Percentiles rank a stretch among this genome's conserved stretches.
Conservation (phyloP, 192 early-diverging fungal genomes). For the Podila epicladia region DNA sequence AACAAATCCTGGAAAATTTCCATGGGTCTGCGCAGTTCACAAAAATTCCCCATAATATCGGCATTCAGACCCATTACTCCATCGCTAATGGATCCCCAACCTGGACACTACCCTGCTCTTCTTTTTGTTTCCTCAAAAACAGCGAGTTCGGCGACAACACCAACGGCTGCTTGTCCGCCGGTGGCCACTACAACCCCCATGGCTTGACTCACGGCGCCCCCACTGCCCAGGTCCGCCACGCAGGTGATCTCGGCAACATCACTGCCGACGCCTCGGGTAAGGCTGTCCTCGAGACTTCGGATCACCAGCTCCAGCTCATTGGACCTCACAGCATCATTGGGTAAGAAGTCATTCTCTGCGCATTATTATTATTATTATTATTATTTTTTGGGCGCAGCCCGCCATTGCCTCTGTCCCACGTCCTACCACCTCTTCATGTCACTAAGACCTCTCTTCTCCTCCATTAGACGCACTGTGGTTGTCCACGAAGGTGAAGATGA, state of each 20-base stretch:
- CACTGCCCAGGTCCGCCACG: slow-evolving; percentile 73
- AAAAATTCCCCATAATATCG: too few relatives aligned
- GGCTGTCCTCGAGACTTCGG: slow-evolving; percentile 61
- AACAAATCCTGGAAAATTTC: too few relatives aligned
- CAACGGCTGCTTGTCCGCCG: slow-evolving; percentile 88
- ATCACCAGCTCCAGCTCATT: slow-evolving; percentile 75
- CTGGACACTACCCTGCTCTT: too few relatives aligned
- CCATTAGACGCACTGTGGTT: slow-evolving; percentile 77
- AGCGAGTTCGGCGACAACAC: slow-evolving; percentile 84
- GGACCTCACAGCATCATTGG: slow-evolving; percentile 82
- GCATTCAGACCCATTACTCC: too few relatives aligned
- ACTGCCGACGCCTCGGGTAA: slow-evolving; percentile 63
- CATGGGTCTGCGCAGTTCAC: too few relatives aligned
- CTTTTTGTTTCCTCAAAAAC: neutral
- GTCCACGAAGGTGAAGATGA: slow-evolving; percentile 89
- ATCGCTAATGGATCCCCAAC: too few relatives aligned
- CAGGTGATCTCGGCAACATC: slow-evolving; percentile 93
- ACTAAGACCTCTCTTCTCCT: neutral
- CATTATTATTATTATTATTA: too few relatives aligned
- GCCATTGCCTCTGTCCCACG: too few relatives aligned
- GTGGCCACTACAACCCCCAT: slow-evolving; percentile 88
- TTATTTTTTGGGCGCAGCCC: neutral
- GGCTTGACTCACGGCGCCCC: slow-evolving; percentile 84
- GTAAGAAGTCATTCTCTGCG: slow-evolving; percentile 34
- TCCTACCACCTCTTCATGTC: neutral